These are phyloP conservation scores for Bjerkandera adusta DNA, from an alignment of 1,284 basidiomycete genomes.

Conservation along the genomic window DNA sequence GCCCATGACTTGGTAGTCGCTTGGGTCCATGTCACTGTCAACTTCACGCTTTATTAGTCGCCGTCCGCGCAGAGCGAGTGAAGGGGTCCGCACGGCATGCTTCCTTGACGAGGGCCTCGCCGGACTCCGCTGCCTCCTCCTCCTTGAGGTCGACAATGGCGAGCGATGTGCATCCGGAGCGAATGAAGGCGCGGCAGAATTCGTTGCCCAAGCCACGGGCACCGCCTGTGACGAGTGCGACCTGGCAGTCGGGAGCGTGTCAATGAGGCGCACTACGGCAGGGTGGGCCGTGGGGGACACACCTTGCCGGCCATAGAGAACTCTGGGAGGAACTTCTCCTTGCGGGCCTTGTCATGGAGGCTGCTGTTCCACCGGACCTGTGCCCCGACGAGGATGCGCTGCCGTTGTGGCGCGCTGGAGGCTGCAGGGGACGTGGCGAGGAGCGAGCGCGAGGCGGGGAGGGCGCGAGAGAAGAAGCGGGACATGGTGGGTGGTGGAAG, in stretches of 20 bases:
- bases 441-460: constrained; percentile 13
- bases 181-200: constrained; percentile 87
- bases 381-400: constrained; percentile 16
- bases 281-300: constrained; percentile 3
- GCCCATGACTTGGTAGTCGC: constrained; percentile 73
- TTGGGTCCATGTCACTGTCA: constrained; percentile 57
- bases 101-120: constrained; percentile 65
- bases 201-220: constrained; percentile 88
- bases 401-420: constrained; percentile 13
- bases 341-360: constrained; percentile 28
- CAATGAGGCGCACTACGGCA: constrained; percentile 1
- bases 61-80: constrained; percentile 13
- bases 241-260: constrained; percentile 42
- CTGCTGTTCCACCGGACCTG: constrained; percentile 25
- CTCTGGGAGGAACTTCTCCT: constrained; percentile 47
- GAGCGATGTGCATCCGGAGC: constrained; percentile 82
- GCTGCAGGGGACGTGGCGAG: constrained; percentile 4
- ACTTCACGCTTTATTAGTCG: constrained; percentile 44
- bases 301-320: constrained; percentile 75
- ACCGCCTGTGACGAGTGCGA: constrained; percentile 93
- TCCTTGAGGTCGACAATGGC: constrained; percentile 85
- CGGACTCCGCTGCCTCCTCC: constrained; percentile 70
- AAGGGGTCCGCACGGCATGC: constrained; percentile 40
- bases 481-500: constrained; percentile 16
- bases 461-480: constrained; percentile 24